phyloP scores from a whole-genome alignment of 345 rosid species.

The Citrus hindsii region DNA sequence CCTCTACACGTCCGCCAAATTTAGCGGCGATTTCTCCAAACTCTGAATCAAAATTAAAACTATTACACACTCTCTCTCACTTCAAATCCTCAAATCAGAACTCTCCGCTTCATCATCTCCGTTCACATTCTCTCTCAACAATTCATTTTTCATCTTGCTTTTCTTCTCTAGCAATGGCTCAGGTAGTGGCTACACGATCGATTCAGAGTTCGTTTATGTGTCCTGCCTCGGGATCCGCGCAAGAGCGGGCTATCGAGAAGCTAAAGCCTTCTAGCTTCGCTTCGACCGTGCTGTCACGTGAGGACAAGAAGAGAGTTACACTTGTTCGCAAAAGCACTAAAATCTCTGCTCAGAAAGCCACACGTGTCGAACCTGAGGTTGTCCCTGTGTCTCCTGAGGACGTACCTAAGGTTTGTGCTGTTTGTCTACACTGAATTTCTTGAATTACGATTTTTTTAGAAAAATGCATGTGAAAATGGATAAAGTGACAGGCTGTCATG shows the following conservation, averaged over 20 bases:
- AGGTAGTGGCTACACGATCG: conserved; percentile 70
- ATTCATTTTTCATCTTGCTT: conserved; percentile 5
- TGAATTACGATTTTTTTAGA: neutral
- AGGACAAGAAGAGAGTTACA: conserved; percentile 19
- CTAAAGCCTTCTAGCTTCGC: conserved; percentile 50
- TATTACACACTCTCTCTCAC: neutral
- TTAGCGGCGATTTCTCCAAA: conserved; percentile 51
- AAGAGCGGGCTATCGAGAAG: conserved; percentile 39
- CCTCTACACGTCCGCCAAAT: conserved; percentile 45
- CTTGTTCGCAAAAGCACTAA: conserved; percentile 28
- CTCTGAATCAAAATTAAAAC: neutral
- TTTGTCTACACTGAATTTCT: neutral
- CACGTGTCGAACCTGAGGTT: conserved; percentile 52
- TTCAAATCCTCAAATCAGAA: neutral
- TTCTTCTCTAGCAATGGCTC: conserved; percentile 50
- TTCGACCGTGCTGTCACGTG: conserved; percentile 36
- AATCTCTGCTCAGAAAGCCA: conserved; percentile 49
- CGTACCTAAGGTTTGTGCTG: conserved; percentile 41
- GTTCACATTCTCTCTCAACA: neutral
- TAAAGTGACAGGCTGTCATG: neutral
- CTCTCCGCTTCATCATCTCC: neutral
- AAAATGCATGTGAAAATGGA: too few species aligned
- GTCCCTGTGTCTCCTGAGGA: conserved; percentile 75
- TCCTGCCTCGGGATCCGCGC: conserved; percentile 47
- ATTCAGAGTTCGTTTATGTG: conserved; percentile 44